These are phyloP conservation scores for Aspergillus leporis DNA, from an alignment of 495 filamentous ascomycete species.

Conservation along the genomic window DNA sequence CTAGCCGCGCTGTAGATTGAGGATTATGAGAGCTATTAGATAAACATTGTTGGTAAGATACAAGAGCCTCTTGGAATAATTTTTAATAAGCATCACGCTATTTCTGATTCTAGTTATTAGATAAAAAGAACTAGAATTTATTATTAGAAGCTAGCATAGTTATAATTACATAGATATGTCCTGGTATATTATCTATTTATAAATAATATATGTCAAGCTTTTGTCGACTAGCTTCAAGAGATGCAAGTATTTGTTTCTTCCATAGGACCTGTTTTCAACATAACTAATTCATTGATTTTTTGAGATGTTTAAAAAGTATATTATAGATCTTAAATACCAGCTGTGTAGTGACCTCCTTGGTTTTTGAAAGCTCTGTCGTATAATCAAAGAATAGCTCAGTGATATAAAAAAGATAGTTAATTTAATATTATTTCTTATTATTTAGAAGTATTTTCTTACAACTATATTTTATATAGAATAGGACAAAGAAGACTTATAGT, in stretches of 20 bases:
- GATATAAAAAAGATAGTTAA: no score
- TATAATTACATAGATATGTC: neutral
- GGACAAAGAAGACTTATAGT: neutral
- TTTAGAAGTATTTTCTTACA: neutral
- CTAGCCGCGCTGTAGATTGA: no score
- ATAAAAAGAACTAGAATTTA: neutral
- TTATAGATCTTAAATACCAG: constrained; percentile 1
- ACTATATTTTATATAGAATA: neutral
- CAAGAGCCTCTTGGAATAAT: neutral
- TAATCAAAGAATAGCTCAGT: neutral
- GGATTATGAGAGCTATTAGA: no score
- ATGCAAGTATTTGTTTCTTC: no score
- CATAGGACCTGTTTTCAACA: neutral
- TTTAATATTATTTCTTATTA: neutral
- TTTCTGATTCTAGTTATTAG: neutral
- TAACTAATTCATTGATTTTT: neutral
- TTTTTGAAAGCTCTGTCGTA: neutral
- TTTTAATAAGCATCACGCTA: neutral
- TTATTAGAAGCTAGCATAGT: neutral
- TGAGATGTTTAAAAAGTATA: no score
- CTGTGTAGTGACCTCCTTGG: neutral
- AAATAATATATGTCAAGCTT: no score
- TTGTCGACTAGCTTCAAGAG: no score
- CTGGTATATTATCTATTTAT: no score
- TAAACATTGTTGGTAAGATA: neutral